Base-by-base conservation (phyloP, 2,329 filamentous ascomycete genomes). In the Fusarium dimerum region DNA sequence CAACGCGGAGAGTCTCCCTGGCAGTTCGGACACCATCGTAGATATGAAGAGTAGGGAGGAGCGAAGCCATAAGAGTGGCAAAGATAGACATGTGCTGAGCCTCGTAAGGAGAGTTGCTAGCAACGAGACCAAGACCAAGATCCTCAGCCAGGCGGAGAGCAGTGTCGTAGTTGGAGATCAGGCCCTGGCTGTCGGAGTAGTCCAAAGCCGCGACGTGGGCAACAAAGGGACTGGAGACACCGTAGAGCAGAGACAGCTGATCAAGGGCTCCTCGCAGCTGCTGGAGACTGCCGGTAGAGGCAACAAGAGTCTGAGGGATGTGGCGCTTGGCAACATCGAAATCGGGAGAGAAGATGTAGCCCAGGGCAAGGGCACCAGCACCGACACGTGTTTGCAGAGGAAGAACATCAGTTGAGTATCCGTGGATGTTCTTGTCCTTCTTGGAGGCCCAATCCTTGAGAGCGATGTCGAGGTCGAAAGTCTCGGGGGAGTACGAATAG, bases 341-440 rank as follows among this genome's bases (percentile, higher is more conserved):
- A 75, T 99, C 94, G 67, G 91, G 90, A 55, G 92, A 97, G 80
- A 97, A 99, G 71, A 97, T 90, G 76, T 99, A 99, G 51, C 94
- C 94, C 45, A 99, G 82, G 18, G 94, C 92, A 68, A 97, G 89
- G 60, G 89, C 86, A 50, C 93, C 94, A 48, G 94, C 94, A 53
- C 94, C 94, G 51, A 88, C 84, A 48, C 94, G 84, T 41, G 92
- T 95, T 78, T 99, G 89, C 67, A 97, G 84, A 20, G 89, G 77
- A 55, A 92, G 81, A 43, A 97, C 84, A 13, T 85, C 78, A 45
- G 94, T 93, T 56, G 85, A 76, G 68, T 92, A 89, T 64, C 90
- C 90, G 75, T 92, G 86, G 57, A 88, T 85, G 77, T 99, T 99
- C 69, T 81, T 78, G 68, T 91, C 87, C 56, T 83, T 78, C 57